Evolutionary conservation across 805 yeast genomes (phyloP).

Genomic region (Lipomyces yamadae): DNA sequence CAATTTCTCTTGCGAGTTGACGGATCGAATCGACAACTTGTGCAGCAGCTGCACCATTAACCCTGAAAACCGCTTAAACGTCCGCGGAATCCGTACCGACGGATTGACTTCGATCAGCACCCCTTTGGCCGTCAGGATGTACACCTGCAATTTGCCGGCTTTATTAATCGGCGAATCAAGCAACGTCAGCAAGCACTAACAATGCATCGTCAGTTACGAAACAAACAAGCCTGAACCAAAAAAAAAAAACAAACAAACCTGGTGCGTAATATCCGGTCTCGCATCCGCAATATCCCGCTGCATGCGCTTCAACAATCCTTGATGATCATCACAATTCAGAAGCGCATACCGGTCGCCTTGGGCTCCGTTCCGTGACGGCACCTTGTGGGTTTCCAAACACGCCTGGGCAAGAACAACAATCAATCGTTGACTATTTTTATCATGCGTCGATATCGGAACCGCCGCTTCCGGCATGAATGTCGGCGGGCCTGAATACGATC

Average conservation of each 20-base stretch:
- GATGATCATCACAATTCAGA: constrained; percentile 97
- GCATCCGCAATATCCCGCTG: constrained; percentile 98
- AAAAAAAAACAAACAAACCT: constrained; percentile 44
- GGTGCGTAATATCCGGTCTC: constrained; percentile 99
- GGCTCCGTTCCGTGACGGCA: constrained; percentile 70
- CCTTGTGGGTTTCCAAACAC: constrained; percentile 91
- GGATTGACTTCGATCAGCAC: constrained; percentile 96
- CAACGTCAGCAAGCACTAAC: constrained; percentile 79
- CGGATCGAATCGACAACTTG: constrained; percentile 89
- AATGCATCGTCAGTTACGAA: background rate
- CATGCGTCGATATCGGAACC: constrained; percentile 75
- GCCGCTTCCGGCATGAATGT: constrained; percentile 93
- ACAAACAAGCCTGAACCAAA: background rate
- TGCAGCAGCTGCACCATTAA: constrained; percentile 96
- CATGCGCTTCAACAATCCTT: constrained; percentile 91
- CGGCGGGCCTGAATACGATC: constrained; percentile 45
- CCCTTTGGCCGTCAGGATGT: constrained; percentile 93
- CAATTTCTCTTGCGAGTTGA: constrained; percentile 91
- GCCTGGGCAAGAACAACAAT: constrained; percentile 96
- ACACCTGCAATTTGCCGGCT: constrained; percentile 95
- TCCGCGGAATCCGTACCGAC: constrained; percentile 94
- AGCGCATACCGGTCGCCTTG: constrained; percentile 87
- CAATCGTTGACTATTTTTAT: constrained; percentile 81
- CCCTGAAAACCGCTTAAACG: constrained; percentile 96
- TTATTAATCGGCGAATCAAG: constrained; percentile 97